phyloP scores from a whole-genome alignment of 2,329 filamentous ascomycete species.

The Monosporascus sp. region DNA sequence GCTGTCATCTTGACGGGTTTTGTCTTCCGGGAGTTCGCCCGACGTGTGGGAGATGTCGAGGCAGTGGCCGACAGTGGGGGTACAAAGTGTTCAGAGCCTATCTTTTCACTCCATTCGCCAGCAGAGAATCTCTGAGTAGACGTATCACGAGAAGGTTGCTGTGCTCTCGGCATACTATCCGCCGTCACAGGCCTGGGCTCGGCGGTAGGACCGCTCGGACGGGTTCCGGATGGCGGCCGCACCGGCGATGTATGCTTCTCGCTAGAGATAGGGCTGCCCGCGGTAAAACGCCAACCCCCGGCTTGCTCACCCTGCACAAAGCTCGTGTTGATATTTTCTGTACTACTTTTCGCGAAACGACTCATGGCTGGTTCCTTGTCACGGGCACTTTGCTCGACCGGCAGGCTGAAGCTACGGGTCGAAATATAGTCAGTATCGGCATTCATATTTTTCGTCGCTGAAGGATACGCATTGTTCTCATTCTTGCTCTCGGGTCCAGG shows the following conservation, averaged over 20 bases:
- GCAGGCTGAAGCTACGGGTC: slow-evolving; percentile 45
- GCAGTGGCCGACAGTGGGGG: slow-evolving; percentile 35
- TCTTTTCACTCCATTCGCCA: slow-evolving; percentile 48
- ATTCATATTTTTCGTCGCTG: slow-evolving; percentile 5
- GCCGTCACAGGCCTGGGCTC: slow-evolving; percentile 16
- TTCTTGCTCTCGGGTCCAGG: neutral
- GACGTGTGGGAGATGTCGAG: slow-evolving; percentile 41
- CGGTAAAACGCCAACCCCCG: slow-evolving; percentile 46
- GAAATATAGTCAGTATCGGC: slow-evolving; percentile 28
- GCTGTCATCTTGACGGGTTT: slow-evolving; percentile 50
- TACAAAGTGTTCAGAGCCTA: slow-evolving; percentile 49
- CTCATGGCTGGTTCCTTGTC: slow-evolving; percentile 29
- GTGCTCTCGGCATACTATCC: slow-evolving; percentile 14
- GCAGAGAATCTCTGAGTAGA: slow-evolving; percentile 38
- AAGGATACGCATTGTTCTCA: neutral
- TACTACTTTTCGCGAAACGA: slow-evolving; percentile 43
- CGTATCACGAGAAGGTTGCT: slow-evolving; percentile 19
- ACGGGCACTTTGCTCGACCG: slow-evolving; percentile 37
- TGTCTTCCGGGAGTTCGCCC: slow-evolving; percentile 51
- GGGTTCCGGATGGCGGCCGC: slow-evolving; percentile 32
- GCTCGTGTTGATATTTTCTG: slow-evolving; percentile 57
- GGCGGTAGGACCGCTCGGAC: slow-evolving; percentile 33
- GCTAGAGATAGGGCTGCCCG: slow-evolving; percentile 32
- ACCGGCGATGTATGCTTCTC: slow-evolving; percentile 26
- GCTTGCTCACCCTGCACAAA: slow-evolving; percentile 47